phyloP scores from a whole-genome alignment of 2,329 filamentous ascomycete species.

The Colletotrichum sojae region DNA sequence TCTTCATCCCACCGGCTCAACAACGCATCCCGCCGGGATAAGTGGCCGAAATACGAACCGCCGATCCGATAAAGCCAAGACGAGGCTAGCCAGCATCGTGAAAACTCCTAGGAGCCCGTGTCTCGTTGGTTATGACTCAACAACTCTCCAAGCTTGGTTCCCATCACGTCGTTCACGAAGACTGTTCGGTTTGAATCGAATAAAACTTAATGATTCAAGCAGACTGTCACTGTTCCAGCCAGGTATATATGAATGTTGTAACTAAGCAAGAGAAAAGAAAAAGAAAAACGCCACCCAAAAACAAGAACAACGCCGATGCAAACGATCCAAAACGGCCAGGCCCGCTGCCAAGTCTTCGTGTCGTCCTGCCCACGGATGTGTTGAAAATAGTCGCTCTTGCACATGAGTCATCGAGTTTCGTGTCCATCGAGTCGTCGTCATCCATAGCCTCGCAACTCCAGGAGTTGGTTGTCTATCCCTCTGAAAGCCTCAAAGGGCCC shows the following conservation, averaged over 20 bases:
- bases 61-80: too few species aligned
- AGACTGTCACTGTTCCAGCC: slow-evolving; percentile 32
- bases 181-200: too few species aligned
- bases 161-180: too few species aligned
- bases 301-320: neutral
- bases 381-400: neutral
- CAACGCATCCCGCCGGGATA: too few species aligned
- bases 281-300: neutral
- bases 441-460: neutral
- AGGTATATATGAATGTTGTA: slow-evolving; percentile 17
- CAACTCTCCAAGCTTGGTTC: too few species aligned
- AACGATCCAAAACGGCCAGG: slow-evolving; percentile 1
- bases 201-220: neutral
- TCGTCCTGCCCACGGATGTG: slow-evolving; percentile 19
- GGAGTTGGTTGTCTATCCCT: neutral
- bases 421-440: neutral
- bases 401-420: neutral
- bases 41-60: too few species aligned
- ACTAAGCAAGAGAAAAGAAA: neutral
- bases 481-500: too few species aligned
- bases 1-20: too few species aligned
- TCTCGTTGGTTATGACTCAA: too few species aligned
- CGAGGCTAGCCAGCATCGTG: too few species aligned
- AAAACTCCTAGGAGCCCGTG: too few species aligned
- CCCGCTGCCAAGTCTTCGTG: slow-evolving; percentile 30